Percentiles rank a stretch among this genome's conserved stretches.
These are phyloP conservation scores for Dactylonectria estremocensis DNA, from an alignment of 2,329 filamentous ascomycete species.

Conservation along the genomic window DNA sequence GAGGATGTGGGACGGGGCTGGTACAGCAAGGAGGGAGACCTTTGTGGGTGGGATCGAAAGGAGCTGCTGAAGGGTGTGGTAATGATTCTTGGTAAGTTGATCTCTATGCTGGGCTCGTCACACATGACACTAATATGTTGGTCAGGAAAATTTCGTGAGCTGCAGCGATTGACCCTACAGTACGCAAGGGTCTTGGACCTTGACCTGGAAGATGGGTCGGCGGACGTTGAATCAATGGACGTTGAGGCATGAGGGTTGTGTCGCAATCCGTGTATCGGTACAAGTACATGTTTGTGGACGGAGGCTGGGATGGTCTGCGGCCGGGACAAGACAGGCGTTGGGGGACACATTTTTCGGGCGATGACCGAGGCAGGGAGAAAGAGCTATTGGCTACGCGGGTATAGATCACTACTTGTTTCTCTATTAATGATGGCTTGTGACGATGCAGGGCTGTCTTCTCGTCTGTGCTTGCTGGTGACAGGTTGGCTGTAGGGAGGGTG, in stretches of 20 bases:
- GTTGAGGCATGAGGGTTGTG: conserved; percentile 52
- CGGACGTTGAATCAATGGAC: conserved; percentile 62
- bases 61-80: conserved; percentile 93
- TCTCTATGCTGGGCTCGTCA: neutral
- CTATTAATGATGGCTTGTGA: conserved; percentile 23
- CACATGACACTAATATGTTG: conserved; percentile 42
- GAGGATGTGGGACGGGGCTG: conserved; percentile 69
- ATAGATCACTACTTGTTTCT: conserved; percentile 21
- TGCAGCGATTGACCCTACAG: conserved; percentile 94
- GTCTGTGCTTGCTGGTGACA: neutral
- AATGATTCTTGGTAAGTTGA: conserved; percentile 85
- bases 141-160: conserved; percentile 91
- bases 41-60: conserved; percentile 93
- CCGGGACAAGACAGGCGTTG: conserved; percentile 28
- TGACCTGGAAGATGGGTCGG: conserved; percentile 62
- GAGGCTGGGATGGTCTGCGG: conserved; percentile 21
- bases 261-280: conserved; percentile 42
- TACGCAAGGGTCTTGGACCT: conserved; percentile 88
- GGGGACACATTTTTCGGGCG: conserved; percentile 16
- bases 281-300: conserved; percentile 18
- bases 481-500: neutral
- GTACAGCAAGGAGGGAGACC: conserved; percentile 77
- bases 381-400: conserved; percentile 18
- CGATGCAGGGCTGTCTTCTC: conserved; percentile 8
- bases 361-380: conserved; percentile 7